A percentile compares a stretch with the other conserved stretches of the same genome.
Evolutionary conservation across 106 monocot species (phyloP).

Genomic region (Dioscorea dumetorum): DNA sequence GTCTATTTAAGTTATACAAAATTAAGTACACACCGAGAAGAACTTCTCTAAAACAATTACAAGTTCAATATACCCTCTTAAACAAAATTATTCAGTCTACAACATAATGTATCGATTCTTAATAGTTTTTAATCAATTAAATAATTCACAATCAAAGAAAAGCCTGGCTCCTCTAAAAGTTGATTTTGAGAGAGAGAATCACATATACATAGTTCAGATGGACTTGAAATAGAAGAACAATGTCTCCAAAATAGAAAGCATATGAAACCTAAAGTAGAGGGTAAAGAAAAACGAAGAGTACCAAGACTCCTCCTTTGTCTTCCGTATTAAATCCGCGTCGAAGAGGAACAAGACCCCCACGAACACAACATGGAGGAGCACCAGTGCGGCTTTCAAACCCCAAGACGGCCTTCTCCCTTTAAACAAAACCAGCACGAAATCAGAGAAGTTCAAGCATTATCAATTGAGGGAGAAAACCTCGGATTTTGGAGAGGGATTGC

Average conservation of each 20-base stretch:
- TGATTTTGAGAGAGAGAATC: not conserved
- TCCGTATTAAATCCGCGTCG: conserved; percentile 40
- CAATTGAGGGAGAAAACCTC: not conserved
- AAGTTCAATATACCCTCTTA: too few relatives aligned
- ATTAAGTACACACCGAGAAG: too few relatives aligned
- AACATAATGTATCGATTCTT: too few relatives aligned
- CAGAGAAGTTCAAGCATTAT: not conserved
- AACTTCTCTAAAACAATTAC: too few relatives aligned
- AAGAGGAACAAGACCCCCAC: conserved; percentile 48
- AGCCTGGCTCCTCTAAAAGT: not conserved
- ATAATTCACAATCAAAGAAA: not conserved
- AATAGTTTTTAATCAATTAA: too few relatives aligned
- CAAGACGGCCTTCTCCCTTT: conserved; percentile 34
- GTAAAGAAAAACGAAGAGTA: conserved; percentile 8
- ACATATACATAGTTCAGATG: too few relatives aligned
- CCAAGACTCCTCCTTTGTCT: conserved; percentile 36
- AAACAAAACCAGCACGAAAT: not conserved
- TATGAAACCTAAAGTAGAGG: not conserved
- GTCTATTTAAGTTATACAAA: too few relatives aligned
- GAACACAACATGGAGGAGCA: conserved; percentile 45
- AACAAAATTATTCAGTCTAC: too few relatives aligned
- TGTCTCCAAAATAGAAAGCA: too few relatives aligned
- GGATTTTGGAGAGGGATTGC: not conserved
- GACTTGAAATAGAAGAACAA: too few relatives aligned
- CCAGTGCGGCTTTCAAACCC: conserved; percentile 36